These are phyloP conservation scores for Argentina anserina DNA, from an alignment of 306 rosid species.

Conservation along the genomic window DNA sequence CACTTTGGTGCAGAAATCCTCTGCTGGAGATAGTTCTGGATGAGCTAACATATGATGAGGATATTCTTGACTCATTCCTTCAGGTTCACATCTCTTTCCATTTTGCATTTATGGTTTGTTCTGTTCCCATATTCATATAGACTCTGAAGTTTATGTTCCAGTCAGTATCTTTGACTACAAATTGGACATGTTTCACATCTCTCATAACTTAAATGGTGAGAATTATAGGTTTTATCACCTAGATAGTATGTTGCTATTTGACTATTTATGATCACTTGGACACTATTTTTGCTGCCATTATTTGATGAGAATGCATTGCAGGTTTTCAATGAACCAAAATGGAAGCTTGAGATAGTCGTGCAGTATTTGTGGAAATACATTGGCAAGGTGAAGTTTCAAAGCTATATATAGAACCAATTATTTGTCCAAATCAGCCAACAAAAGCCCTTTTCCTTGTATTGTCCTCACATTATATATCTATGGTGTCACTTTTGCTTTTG, in stretches of 20 bases:
- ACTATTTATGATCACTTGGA: neutral
- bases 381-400: slow-evolving; percentile 46
- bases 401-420: neutral
- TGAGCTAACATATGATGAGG: slow-evolving; percentile 65
- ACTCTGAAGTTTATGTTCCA: neutral
- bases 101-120: neutral
- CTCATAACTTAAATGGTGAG: neutral
- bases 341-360: slow-evolving; percentile 82
- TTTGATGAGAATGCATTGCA: slow-evolving; percentile 38
- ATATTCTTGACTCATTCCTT: slow-evolving; percentile 52
- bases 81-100: slow-evolving; percentile 47
- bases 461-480: slow-evolving; percentile 11
- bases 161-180: neutral
- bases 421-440: neutral
- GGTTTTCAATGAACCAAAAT: slow-evolving; percentile 60
- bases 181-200: neutral
- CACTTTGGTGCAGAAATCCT: slow-evolving; percentile 55
- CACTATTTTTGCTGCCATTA: neutral
- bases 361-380: slow-evolving; percentile 78
- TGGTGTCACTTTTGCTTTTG: neutral
- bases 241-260: neutral
- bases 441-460: neutral
- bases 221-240: neutral
- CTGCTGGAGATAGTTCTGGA: slow-evolving; percentile 72
- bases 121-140: neutral